phyloP scores from a whole-genome alignment of 1,139 yeast species.

The Magnusiomyces ingens region DNA sequence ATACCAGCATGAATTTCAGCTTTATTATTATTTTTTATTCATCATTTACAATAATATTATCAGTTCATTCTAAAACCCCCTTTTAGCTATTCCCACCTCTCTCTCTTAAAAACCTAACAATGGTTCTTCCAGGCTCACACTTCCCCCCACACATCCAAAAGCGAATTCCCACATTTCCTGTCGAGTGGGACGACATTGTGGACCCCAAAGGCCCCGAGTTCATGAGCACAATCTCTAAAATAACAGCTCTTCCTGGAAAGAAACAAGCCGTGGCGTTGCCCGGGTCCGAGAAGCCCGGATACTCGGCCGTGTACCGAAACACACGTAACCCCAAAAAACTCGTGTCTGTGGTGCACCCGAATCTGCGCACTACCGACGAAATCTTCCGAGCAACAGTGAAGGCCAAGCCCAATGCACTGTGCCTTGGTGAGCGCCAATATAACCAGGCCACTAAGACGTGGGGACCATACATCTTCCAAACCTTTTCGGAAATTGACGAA shows the following conservation, averaged over 20 bases:
- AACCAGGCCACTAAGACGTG: constrained; percentile 41
- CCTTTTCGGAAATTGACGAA: constrained; percentile 38
- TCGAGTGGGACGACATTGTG: neutral
- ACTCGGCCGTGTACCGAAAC: constrained; percentile 50
- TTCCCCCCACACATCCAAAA: neutral
- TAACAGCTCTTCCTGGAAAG: constrained; percentile 16
- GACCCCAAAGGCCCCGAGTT: no score
- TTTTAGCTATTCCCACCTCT: neutral
- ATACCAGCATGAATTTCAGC: neutral
- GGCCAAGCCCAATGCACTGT: constrained; percentile 36
- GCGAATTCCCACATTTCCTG: neutral
- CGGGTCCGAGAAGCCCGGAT: constrained; percentile 43
- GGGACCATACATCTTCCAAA: constrained; percentile 43
- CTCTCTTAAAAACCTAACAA: neutral
- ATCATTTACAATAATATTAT: neutral
- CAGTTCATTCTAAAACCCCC: neutral
- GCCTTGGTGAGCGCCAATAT: constrained; percentile 47
- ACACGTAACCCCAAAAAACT: constrained; percentile 35
- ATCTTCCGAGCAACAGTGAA: constrained; percentile 41
- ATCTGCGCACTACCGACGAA: constrained; percentile 44
- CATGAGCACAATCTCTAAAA: neutral
- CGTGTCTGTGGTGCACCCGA: constrained; percentile 44
- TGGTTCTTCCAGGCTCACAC: constrained; percentile 1
- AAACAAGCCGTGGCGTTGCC: constrained; percentile 42
- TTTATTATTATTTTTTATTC: neutral